Evolutionary conservation across 2,329 filamentous ascomycete species (phyloP), one percentile per base, ranked within the genome.

Genomic region (Arthrobotrys iridis): DNA sequence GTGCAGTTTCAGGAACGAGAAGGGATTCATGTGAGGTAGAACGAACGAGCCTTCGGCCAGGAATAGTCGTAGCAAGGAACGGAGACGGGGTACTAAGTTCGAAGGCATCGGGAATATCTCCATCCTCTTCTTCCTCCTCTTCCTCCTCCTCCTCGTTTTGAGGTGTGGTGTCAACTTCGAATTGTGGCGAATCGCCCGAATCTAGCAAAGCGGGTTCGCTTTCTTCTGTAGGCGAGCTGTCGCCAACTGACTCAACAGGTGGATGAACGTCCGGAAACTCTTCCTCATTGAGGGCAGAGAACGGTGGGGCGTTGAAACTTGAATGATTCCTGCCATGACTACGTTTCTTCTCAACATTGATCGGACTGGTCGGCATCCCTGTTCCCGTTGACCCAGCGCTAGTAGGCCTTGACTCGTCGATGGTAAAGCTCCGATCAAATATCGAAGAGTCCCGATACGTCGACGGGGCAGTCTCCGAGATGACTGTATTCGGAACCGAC

Each of bases 301-400:
- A 76, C 1, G 40, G 24, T 10, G 72, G 65, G 4, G 59, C 4
- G 41, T 71, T 76, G 33, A 76, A 71, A 18, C 35, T 65, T 6
- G 65, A 60, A 41, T 68, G 63, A 13, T 63, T 58, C 26, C 63
- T 48, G 5, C 71, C 71, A 26, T 62, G 60, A 2, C 62, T 30
- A 35, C 71, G 26, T 15, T 40, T 58, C 18, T 75, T 76, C 24
- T 76, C 72, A 18, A 71, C 59, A 10, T 35, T 46, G 33, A 71
- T 76, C 28, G 72, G 65, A n/a, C 72, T 76, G 91, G 79, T 88
- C 84, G 1, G 93, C 91, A 85, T 85, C 80, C 87, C 52, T 83
- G 82, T 11, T 90, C 84, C 70, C 62, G 89, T 90, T 0, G 93
- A 96, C 13, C 91, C 89, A 0, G 95, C 94, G 37, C 93, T 97